Evolutionary conservation across 140 eudicot species (phyloP), one percentile per base, ranked within the genome.

Genomic region (Flaveria floridana): DNA sequence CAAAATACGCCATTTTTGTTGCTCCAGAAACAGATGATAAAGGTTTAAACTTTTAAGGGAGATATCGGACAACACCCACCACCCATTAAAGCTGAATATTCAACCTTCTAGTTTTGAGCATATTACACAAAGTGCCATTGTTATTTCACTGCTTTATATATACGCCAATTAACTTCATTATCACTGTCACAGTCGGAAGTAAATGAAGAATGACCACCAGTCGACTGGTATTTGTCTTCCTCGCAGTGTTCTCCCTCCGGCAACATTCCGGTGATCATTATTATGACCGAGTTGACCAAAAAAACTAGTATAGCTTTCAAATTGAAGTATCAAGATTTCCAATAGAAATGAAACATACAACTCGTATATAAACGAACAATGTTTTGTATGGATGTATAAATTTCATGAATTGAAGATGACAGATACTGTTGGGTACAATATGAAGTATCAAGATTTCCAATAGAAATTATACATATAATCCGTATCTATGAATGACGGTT

Each of bases 1-100:
- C 68, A 69, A 41, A 77, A 67, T 19, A 23, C 63, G 75, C 79
- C 83, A 82, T 70, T 37, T 65, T 61, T 57, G 79, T 78, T 82
- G 61, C 68, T 51, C 46, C 26, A 47, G 11, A 51, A 57, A 6
- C 20, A 26, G 18, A 77, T 67, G 80, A 74, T 75, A 71, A 67
- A 73, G 75, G 30, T 7, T 56, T 72, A 3, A 34, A 34, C 41
- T 34, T 34, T 34, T 39, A 66, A 67, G 71, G 18, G n/a, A 14
- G 39, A 56, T 55, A 65, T 19, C 15, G 37, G 46, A 76, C 25
- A 4, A 67, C 47, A 48, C 57, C 53, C 80, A 57, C 81, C 81
- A 67, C 65, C 48, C 74, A 76, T 74, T 72, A 58, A 80, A 71
- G 20, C 47, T 41, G 75, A 50, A 58, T 62, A 47, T 67, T 56